phyloP scores from a whole-genome alignment of 192 early-diverging fungal species.

The Linderina pennispora region DNA sequence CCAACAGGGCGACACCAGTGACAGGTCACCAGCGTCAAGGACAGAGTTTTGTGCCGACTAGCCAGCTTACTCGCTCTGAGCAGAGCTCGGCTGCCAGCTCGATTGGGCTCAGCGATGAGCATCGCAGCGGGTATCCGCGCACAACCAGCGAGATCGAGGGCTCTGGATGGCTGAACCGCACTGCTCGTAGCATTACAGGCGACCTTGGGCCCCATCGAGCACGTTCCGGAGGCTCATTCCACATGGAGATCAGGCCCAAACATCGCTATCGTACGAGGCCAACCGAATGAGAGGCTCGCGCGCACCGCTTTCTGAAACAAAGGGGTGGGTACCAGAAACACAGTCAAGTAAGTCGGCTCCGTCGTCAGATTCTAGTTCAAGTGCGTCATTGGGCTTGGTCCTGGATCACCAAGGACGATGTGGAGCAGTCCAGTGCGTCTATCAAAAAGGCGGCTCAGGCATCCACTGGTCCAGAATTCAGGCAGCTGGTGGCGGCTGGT shows the following conservation, averaged over 20 bases:
- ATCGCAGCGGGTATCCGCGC: slow-evolving; percentile 12
- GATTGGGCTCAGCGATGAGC: not conserved
- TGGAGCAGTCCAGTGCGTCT: too few species aligned
- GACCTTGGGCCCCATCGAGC: slow-evolving; percentile 37
- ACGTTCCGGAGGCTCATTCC: not conserved
- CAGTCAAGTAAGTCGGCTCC: not conserved
- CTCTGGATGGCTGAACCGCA: slow-evolving; percentile 15
- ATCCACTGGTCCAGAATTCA: too few species aligned
- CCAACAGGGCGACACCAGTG: not conserved
- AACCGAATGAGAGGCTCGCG: not conserved
- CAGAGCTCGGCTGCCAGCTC: not conserved
- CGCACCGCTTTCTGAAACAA: not conserved
- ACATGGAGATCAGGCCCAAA: not conserved
- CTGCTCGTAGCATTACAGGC: slow-evolving; percentile 8
- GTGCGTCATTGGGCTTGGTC: too few species aligned
- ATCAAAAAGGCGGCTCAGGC: not conserved
- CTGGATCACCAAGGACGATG: too few species aligned
- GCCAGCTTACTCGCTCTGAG: slow-evolving; percentile 1
- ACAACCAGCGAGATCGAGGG: slow-evolving; percentile 14
- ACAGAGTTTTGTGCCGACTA: slow-evolving; percentile 31
- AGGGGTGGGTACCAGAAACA: not conserved
- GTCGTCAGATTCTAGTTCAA: too few species aligned
- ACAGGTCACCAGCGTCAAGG: slow-evolving; percentile 4
- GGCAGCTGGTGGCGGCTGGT: too few species aligned
- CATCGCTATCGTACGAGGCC: not conserved